Evolutionary conservation across 2,329 filamentous ascomycete genomes (phyloP), one percentile per base, ranked within the genome.

Genomic region (Endocalyx cinctus): DNA sequence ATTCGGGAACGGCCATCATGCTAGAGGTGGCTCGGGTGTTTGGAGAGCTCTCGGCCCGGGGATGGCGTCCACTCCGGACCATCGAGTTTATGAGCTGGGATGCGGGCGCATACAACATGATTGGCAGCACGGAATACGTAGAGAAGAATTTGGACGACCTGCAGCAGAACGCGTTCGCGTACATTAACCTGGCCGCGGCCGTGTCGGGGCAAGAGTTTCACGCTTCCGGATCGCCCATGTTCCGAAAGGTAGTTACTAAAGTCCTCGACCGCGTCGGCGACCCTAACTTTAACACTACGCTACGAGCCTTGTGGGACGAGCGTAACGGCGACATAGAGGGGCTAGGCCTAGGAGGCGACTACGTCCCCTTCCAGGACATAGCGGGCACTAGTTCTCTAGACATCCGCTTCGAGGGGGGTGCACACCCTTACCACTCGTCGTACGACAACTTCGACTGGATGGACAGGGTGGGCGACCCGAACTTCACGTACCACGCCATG

Each of bases 11-110:
- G 0, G 90, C 90, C 5, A 74, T 97, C 25, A 83, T 98, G 72
- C 73, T 97, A 34, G 92, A 98, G 63, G 72, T 97, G 37, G 81
- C 85, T 15, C 80, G 84, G 27, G 79, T 95, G 30, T 86, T 98
- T 50, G 87, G 88, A 25, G 79, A 87, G 43, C 73, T 97, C 12
- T 70, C 81, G 15, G 62, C 70, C 12, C 76, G 79, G 37, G 90
- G 89, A 33, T 98, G 92, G 92, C 76, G 85, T 17, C 92, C 92
- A 2, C 69, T 94, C 12, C 82, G 92, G n/a, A 94, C 87, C 4
- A 94, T 98, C 44, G 85, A 94, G 57, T 97, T 98, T 59, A 88
- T 89, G 53, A 95, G 87, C 20, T 98, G 92, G 92, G 92, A 98
- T 58, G 92, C 78, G 4, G 83, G 83, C 47, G 87, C 90, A 59